Conservation (phyloP, 257 asterid genomes). For the Parsonsia alboflavescens region DNA sequence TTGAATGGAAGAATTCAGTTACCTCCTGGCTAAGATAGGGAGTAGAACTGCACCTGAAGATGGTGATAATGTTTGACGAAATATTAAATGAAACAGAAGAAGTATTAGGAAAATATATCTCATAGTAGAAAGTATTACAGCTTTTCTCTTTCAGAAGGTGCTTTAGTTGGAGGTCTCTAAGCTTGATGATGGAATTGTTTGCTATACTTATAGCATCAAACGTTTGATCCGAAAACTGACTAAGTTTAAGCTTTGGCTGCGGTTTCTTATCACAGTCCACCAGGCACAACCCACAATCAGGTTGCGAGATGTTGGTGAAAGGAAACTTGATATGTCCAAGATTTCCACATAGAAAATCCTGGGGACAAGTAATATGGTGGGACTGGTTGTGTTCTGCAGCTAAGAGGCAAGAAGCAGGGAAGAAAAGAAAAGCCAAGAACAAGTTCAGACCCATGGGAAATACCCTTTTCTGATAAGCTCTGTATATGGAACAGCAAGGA, state of each 20-base stretch:
- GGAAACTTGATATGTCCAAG: not conserved
- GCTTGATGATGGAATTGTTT: not conserved
- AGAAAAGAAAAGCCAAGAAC: constrained; percentile 1
- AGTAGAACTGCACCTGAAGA: not conserved
- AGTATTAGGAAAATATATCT: not conserved
- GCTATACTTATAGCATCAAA: too few relatives aligned
- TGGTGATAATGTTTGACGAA: not conserved
- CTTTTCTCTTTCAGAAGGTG: not conserved
- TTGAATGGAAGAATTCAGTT: not conserved
- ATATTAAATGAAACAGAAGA: constrained; percentile 10
- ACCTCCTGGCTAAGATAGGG: not conserved
- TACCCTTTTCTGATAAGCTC: not conserved
- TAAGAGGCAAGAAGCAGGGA: not conserved
- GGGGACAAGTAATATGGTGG: not conserved
- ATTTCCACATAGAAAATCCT: constrained; percentile 1
- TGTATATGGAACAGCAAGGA: not conserved
- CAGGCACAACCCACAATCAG: constrained; percentile 9
- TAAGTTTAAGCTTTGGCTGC: not conserved
- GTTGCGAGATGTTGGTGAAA: not conserved
- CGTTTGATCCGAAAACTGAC: not conserved
- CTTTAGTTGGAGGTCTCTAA: not conserved
- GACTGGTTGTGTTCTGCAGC: not conserved
- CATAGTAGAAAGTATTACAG: not conserved
- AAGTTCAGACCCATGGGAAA: not conserved
- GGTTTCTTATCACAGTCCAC: not conserved